phyloP scores from a whole-genome alignment of 345 rosid species.

The Acer negundo region DNA sequence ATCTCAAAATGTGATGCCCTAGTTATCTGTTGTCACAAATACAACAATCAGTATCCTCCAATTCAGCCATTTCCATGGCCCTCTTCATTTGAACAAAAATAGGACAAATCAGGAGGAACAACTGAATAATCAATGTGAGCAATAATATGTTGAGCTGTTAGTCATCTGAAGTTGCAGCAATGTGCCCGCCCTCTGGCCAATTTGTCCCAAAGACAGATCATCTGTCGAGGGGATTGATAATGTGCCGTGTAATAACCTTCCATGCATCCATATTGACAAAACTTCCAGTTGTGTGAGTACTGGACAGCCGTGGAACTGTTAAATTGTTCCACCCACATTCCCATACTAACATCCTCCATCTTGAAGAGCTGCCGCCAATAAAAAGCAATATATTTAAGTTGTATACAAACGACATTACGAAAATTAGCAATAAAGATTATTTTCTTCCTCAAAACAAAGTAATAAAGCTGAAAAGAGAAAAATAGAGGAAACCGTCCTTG shows the following conservation, averaged over 20 bases:
- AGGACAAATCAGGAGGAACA: neutral
- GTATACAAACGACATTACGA: neutral
- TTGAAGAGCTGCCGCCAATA: constrained; percentile 68
- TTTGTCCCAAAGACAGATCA: constrained; percentile 92
- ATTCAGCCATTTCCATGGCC: neutral
- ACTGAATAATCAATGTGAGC: neutral
- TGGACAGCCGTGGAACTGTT: constrained; percentile 63
- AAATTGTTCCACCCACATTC: constrained; percentile 95
- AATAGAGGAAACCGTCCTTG: neutral
- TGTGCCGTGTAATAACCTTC: constrained; percentile 84
- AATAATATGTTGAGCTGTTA: neutral
- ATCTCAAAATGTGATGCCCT: neutral
- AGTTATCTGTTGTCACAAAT: constrained; percentile 1
- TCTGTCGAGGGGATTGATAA: constrained; percentile 96
- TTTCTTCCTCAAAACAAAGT: neutral
- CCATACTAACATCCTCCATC: constrained; percentile 99
- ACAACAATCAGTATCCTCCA: constrained; percentile 4
- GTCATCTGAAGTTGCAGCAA: constrained; percentile 92
- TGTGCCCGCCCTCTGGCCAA: constrained; percentile 67
- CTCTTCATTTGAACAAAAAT: constrained; percentile 2
- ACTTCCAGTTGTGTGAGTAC: constrained; percentile 91
- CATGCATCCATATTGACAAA: constrained; percentile 95
- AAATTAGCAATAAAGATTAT: neutral
- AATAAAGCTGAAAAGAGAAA: neutral
- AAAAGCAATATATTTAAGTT: constrained; percentile 3